These are phyloP conservation scores for Cylindrodendrum hubeiense DNA, from an alignment of 2,329 filamentous ascomycete genomes.

Conservation along the genomic window DNA sequence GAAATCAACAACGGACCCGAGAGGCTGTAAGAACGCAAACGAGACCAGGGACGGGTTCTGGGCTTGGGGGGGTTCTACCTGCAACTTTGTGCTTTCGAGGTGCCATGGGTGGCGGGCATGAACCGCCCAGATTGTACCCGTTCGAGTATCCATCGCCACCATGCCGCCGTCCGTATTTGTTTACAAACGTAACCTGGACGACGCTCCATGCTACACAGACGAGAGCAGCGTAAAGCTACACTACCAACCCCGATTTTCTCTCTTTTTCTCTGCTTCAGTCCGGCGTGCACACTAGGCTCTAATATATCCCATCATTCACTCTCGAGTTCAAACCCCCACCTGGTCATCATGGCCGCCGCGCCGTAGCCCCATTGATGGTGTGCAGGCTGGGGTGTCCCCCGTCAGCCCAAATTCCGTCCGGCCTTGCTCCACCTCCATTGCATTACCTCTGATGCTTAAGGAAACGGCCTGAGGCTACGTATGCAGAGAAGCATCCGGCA, in stretches of 20 bases:
- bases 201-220: background rate
- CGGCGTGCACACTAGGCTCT: no score
- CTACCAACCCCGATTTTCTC: background rate
- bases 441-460: conserved; percentile 7
- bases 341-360: background rate
- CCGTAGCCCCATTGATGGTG: conserved; percentile 10
- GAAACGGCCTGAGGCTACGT: background rate
- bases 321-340: background rate
- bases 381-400: conserved; percentile 13
- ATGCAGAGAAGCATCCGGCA: conserved; percentile 2
- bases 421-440: conserved; percentile 10
- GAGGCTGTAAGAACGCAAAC: conserved; percentile 9
- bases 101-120: background rate
- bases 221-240: background rate
- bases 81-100: background rate
- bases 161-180: background rate
- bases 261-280: background rate
- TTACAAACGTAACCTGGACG: background rate
- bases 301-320: conserved; percentile 3
- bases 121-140: background rate
- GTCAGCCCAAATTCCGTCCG: conserved; percentile 6
- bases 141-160: background rate
- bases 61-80: background rate
- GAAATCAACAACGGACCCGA: conserved; percentile 17
- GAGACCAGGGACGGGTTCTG: background rate